A percentile compares a stretch with the other conserved stretches of the same genome.
Conservation (phyloP, 164 flowering plant species). For the Tetrastigma voinierianum region DNA sequence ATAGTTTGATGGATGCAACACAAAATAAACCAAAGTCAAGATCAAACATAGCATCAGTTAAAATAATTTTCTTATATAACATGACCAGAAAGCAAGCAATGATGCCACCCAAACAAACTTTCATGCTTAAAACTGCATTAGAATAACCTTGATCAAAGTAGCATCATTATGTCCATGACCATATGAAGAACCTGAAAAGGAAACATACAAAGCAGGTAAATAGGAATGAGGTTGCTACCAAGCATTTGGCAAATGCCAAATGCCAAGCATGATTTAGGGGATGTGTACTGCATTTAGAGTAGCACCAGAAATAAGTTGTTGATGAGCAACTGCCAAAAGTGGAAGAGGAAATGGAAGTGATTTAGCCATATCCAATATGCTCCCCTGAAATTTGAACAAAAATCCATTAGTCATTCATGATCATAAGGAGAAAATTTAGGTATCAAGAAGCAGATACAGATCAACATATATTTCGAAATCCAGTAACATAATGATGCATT, state of each 20-base stretch:
- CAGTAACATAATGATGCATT: no score
- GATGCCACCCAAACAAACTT: slow-evolving; percentile 3
- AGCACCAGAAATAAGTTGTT: slow-evolving; percentile 82
- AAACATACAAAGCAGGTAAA: slow-evolving; percentile 7
- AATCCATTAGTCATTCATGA: slow-evolving; percentile 1
- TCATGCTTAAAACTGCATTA: not conserved
- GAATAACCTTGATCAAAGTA: slow-evolving; percentile 51
- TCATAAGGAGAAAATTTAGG: not conserved
- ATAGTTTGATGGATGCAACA: not conserved
- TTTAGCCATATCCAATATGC: slow-evolving; percentile 63
- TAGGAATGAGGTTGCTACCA: slow-evolving; percentile 6
- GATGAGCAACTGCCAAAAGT: slow-evolving; percentile 82
- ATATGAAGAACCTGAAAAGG: slow-evolving; percentile 53
- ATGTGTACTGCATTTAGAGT: not conserved
- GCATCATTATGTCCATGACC: slow-evolving; percentile 34
- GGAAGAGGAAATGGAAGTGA: slow-evolving; percentile 82
- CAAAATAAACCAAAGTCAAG: not conserved
- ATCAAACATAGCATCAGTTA: not conserved
- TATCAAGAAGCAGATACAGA: not conserved
- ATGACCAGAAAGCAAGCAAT: not conserved
- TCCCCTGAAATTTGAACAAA: slow-evolving; percentile 34
- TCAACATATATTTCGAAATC: not conserved
- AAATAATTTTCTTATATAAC: not conserved
- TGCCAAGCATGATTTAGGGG: no score
- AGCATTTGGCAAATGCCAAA: not conserved